phyloP scores from a whole-genome alignment of 441 rosid species.

The Populus hybrid region DNA sequence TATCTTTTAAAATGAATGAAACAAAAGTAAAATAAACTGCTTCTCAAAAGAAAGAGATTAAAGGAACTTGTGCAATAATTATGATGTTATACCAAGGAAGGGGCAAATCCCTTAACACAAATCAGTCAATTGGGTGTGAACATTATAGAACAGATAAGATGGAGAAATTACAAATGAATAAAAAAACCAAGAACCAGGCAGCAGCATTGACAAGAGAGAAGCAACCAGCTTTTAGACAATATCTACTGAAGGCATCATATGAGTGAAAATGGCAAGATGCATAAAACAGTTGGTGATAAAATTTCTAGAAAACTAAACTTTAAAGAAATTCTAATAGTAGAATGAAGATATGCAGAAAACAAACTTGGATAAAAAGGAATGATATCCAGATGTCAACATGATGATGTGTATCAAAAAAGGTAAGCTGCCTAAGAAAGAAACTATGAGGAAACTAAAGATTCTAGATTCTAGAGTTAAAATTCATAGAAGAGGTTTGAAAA shows the following conservation, averaged over 20 bases:
- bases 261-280: neutral
- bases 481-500: neutral
- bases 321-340: neutral
- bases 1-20: neutral
- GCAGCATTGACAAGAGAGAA: neutral
- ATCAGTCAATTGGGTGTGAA: neutral
- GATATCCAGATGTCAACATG: neutral
- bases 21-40: neutral
- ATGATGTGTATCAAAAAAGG: neutral
- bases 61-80: neutral
- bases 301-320: neutral
- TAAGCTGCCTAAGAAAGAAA: neutral
- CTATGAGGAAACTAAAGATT: too few relatives aligned
- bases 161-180: neutral
- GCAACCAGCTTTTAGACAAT: neutral
- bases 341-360: too few relatives aligned
- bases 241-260: neutral
- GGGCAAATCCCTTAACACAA: neutral
- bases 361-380: too few relatives aligned
- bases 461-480: neutral
- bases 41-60: neutral
- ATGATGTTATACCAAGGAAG: neutral
- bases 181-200: neutral
- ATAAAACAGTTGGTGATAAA: neutral
- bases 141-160: neutral